A percentile compares a stretch with the other conserved stretches of the same genome.
Evolutionary conservation across 768 basidiomycete species (phyloP).

Genomic region (Coprinellus aureogranulatus): DNA sequence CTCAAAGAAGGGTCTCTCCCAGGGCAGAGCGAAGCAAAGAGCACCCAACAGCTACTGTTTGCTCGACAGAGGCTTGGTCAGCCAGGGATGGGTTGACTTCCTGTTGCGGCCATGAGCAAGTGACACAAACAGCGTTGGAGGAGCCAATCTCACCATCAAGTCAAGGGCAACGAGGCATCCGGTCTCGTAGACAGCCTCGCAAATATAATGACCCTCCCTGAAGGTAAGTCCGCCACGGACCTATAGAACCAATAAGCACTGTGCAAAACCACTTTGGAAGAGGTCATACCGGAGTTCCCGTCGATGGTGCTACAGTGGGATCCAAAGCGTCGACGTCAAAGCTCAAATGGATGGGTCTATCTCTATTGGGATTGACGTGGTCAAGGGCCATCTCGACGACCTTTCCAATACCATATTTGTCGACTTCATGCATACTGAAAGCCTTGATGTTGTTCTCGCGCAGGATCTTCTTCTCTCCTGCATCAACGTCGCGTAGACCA

Average conservation of each 20-base stretch:
- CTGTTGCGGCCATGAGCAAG: constrained; percentile 34
- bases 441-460: constrained; percentile 78
- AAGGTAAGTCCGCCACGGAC: constrained; percentile 95
- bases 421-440: constrained; percentile 91
- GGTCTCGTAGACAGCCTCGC: constrained; percentile 89
- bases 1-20: constrained; percentile 44
- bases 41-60: constrained; percentile 90
- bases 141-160: constrained; percentile 70
- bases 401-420: constrained; percentile 87
- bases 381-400: constrained; percentile 97
- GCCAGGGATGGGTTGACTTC: constrained; percentile 96
- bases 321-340: constrained; percentile 97
- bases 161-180: constrained; percentile 90
- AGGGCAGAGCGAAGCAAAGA: constrained; percentile 80
- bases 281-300: constrained; percentile 76
- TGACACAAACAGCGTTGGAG: constrained; percentile 2
- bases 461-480: constrained; percentile 83
- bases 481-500: constrained; percentile 90
- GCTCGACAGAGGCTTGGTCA: constrained; percentile 68
- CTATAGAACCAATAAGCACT: constrained; percentile 25
- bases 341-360: constrained; percentile 87
- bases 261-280: neutral
- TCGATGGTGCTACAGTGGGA: constrained; percentile 93
- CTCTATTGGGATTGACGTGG: constrained; percentile 82
- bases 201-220: constrained; percentile 97